Conservation (phyloP, 768 basidiomycete species). For the Tylopilus rubrobrunneus region DNA sequence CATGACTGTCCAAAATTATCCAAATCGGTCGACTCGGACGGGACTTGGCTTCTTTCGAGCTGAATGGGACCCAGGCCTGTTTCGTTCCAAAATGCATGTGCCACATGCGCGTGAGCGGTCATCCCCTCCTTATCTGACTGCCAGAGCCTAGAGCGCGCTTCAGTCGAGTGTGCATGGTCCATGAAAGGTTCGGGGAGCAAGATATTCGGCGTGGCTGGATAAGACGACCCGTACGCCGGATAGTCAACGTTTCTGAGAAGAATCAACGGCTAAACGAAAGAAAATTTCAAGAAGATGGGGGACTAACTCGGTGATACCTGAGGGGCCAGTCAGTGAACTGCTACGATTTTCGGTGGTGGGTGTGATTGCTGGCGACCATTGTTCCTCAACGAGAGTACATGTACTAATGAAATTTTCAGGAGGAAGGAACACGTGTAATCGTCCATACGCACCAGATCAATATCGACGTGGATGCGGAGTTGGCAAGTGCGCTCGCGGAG, state of each 20-base stretch:
- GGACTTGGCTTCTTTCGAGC: slow-evolving; percentile 5
- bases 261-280: background rate
- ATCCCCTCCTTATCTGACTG: background rate
- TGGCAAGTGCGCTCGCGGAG: background rate
- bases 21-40: slow-evolving; percentile 3
- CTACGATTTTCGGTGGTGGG: background rate
- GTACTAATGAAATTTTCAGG: slow-evolving; percentile 7
- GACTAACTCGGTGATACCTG: slow-evolving; percentile 12
- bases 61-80: background rate
- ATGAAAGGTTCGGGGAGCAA: background rate
- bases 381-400: background rate
- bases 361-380: background rate
- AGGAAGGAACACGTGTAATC: background rate
- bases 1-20: background rate
- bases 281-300: background rate
- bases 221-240: background rate
- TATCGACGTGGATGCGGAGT: background rate
- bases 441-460: slow-evolving; percentile 8
- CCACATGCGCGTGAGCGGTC: background rate
- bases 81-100: background rate
- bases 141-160: background rate
- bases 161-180: background rate
- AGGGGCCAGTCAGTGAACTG: background rate
- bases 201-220: too few relatives aligned
- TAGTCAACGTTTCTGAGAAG: slow-evolving; percentile 4